These are phyloP conservation scores for Coemansia sp. DNA, from an alignment of 192 early-diverging fungal species.

Conservation along the genomic window DNA sequence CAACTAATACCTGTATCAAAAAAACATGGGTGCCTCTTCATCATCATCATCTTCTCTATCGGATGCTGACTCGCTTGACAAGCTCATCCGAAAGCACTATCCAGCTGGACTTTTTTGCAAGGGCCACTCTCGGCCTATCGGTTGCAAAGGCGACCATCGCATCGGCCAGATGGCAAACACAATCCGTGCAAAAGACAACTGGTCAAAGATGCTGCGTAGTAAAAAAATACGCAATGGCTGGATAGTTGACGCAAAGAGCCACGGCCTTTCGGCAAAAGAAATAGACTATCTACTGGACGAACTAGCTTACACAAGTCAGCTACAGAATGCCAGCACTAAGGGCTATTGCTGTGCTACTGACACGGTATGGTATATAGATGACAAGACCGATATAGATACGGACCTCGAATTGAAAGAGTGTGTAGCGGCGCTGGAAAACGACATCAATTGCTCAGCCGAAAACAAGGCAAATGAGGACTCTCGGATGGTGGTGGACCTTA, in stretches of 20 bases:
- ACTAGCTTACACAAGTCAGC: conserved; percentile 34
- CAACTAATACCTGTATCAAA: no score
- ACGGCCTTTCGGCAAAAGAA: conserved; percentile 37
- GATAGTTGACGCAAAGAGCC: conserved; percentile 16
- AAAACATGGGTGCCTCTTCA: conserved; percentile 1
- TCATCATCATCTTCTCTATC: no score
- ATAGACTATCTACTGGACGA: conserved; percentile 49
- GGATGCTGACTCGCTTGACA: no score
- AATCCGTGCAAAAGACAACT: conserved; percentile 51
- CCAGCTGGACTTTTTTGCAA: neutral
- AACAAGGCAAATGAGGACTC: no score
- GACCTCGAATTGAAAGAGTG: conserved; percentile 19
- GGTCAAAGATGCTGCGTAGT: conserved; percentile 34
- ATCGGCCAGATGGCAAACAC: conserved; percentile 34
- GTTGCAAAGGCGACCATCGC: conserved; percentile 27
- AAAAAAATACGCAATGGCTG: conserved; percentile 26
- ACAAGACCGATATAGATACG: conserved; percentile 16
- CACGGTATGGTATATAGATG: conserved; percentile 37
- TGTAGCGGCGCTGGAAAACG: conserved; percentile 34
- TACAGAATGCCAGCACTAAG: conserved; percentile 21
- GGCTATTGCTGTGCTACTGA: conserved; percentile 27
- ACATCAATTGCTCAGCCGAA: conserved; percentile 46
- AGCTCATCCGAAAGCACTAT: neutral
- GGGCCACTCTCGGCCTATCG: neutral
- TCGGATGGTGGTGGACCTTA: conserved; percentile 51